Percentiles rank a stretch among this genome's conserved stretches.
Evolutionary conservation across 2,329 filamentous ascomycete species (phyloP).

Genomic region (Monosporascus sp.): DNA sequence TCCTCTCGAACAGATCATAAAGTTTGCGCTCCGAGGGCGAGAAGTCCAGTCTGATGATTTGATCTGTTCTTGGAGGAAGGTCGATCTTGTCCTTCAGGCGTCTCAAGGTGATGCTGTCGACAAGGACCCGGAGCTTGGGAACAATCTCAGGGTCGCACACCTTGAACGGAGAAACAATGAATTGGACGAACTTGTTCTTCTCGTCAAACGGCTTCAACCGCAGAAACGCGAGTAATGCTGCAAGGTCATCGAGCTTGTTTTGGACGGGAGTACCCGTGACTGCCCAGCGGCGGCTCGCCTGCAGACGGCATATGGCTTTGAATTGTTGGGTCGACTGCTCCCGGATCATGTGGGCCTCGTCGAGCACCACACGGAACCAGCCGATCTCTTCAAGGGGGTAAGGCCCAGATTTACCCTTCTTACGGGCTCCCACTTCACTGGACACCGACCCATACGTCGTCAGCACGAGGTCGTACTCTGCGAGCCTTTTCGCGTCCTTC

Average conservation of each 20-base stretch:
- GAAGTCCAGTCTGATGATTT: conserved; percentile 70
- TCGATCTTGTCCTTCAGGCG: conserved; percentile 89
- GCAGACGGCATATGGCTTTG: conserved; percentile 74
- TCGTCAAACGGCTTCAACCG: conserved; percentile 82
- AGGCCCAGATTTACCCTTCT: conserved; percentile 52
- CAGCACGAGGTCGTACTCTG: conserved; percentile 76
- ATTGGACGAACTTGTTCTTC: conserved; percentile 65
- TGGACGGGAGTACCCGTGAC: conserved; percentile 97
- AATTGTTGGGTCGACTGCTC: conserved; percentile 78
- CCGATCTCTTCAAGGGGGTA: conserved; percentile 72
- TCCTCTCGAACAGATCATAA: conserved; percentile 79
- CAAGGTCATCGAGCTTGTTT: conserved; percentile 86
- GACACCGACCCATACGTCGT: conserved; percentile 89
- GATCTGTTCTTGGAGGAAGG: conserved; percentile 68
- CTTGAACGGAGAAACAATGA: conserved; percentile 84
- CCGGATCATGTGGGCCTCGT: conserved; percentile 92
- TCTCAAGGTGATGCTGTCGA: conserved; percentile 90
- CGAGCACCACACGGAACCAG: conserved; percentile 90
- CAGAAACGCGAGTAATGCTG: conserved; percentile 80
- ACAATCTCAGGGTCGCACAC: conserved; percentile 78
- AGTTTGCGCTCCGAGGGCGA: conserved; percentile 67
- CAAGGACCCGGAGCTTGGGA: conserved; percentile 78
- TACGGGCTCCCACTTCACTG: conserved; percentile 66
- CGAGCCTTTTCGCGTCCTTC: conserved; percentile 62
- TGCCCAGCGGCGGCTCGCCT: conserved; percentile 83